Evolutionary conservation across 805 yeast species (phyloP), one percentile per base, ranked within the genome.

Genomic region (Cyberlindnera lachancei): DNA sequence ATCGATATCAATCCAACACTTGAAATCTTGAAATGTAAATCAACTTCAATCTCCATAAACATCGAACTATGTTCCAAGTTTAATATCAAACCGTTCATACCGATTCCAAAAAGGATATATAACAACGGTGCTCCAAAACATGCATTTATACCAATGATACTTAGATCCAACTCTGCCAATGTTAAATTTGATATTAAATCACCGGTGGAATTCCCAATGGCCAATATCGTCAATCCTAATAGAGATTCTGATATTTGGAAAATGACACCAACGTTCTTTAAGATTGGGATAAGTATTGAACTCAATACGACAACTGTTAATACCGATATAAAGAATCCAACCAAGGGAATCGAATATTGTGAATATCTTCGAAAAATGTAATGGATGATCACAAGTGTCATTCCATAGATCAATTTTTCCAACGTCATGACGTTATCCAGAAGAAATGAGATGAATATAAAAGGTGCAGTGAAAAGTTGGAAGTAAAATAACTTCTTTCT

Each of bases 91-190:
- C 90, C 87, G 44, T 83, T 80, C 5, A 79, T 48, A 0, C 96
- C 96, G 38, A 90, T 59, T 0, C 96, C 94, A 24, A 88, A 64
- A 9, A 92, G 60, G 26, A 81, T 61, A 33, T 87, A 80, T 25
- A 92, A 54, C 36, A 90, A 58, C 0, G 97, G 97, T 1, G 96
- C 86, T 0, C 96, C 97, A 53, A 88, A 81, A 50, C 97, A 88
- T 0, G 96, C 96, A 18, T 92, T 83, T n/a, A 92, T 63, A 0
- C 96, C 96, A 82, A 90, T 82, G 28, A 81, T 67, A 0, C 95
- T 84, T 59, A 74, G 77, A 0, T 95, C 95, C 67, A 84, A 70
- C 36, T 63, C 63, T 1, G 95, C 87, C 17, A 90, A 73, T 0
- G 94, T 80, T 22, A 80, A 54, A 45, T 90, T 86, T 0, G 96